These are phyloP conservation scores for Fragilariopsis cylindrus DNA, from an alignment of 108 stramenopile genomes.

Conservation along the genomic window DNA sequence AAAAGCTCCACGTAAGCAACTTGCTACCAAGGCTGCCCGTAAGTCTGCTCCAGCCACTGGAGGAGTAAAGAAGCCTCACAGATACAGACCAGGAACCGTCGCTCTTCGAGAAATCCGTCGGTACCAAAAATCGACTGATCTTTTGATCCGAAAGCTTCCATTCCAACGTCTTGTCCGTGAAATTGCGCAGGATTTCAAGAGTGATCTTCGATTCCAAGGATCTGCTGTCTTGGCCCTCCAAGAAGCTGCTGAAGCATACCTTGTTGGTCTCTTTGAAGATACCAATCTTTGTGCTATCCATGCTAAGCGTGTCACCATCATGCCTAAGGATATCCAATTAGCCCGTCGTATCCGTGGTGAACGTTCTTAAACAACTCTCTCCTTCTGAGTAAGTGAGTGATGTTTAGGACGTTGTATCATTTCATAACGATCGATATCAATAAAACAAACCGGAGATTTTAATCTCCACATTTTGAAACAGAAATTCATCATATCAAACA, in stretches of 20 bases:
- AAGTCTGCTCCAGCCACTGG: slow-evolving; percentile 84
- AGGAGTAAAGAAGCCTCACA: slow-evolving; percentile 90
- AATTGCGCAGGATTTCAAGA: slow-evolving; percentile 97
- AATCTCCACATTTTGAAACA: slow-evolving; percentile 25
- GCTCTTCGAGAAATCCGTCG: slow-evolving; percentile 98
- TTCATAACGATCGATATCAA: neutral
- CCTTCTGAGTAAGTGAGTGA: neutral
- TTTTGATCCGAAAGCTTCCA: slow-evolving; percentile 95
- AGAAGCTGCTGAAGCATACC: slow-evolving; percentile 95
- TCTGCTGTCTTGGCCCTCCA: slow-evolving; percentile 93
- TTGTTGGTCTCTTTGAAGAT: slow-evolving; percentile 96
- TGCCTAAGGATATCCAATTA: slow-evolving; percentile 96
- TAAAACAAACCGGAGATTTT: slow-evolving; percentile 25
- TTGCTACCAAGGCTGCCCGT: slow-evolving; percentile 91
- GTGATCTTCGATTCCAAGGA: slow-evolving; percentile 96
- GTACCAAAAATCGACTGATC: slow-evolving; percentile 95
- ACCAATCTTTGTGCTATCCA: slow-evolving; percentile 97
- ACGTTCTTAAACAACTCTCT: slow-evolving; percentile 48
- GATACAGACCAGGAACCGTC: slow-evolving; percentile 95
- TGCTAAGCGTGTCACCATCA: slow-evolving; percentile 98
- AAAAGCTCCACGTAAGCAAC: slow-evolving; percentile 95
- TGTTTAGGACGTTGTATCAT: too few relatives aligned
- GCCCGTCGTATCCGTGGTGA: slow-evolving; percentile 77
- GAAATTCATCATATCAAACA: neutral
- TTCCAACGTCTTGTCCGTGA: slow-evolving; percentile 96